These are phyloP conservation scores for Beauveria rudraprayagi DNA, from an alignment of 2,329 filamentous ascomycete genomes.

Conservation along the genomic window DNA sequence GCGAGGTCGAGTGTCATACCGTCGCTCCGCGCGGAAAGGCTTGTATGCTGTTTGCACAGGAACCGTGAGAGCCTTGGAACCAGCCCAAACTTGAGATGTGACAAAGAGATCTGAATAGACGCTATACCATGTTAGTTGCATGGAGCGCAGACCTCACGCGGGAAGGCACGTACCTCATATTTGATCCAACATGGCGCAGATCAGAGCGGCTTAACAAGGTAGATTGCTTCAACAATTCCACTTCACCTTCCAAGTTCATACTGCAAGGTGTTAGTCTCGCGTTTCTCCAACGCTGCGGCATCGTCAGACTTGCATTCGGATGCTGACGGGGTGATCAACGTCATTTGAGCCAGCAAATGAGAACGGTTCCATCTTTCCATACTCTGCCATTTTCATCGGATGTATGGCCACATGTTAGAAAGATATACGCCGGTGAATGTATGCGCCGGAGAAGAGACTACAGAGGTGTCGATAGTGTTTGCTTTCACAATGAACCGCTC, in stretches of 20 bases:
- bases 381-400: constrained; percentile 25
- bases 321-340: constrained; percentile 63
- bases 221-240: constrained; percentile 43
- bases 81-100: constrained; percentile 88
- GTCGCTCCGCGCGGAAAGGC: constrained; percentile 68
- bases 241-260: constrained; percentile 40
- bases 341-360: constrained; percentile 88
- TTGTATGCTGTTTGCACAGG: constrained; percentile 91
- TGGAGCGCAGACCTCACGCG: background rate
- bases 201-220: constrained; percentile 71
- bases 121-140: constrained; percentile 33
- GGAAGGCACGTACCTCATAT: constrained; percentile 50
- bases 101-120: constrained; percentile 83
- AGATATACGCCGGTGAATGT: background rate
- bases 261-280: constrained; percentile 21
- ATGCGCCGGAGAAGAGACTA: background rate
- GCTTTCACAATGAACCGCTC: background rate
- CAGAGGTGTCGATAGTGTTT: background rate
- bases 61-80: constrained; percentile 89
- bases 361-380: constrained; percentile 76
- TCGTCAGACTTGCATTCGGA: constrained; percentile 49
- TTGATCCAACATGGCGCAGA: constrained; percentile 80
- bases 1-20: constrained; percentile 27
- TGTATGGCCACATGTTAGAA: background rate
- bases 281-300: background rate